Conservation (phyloP, 1,284 basidiomycete species). For the Microbotryomycetes sp. region DNA sequence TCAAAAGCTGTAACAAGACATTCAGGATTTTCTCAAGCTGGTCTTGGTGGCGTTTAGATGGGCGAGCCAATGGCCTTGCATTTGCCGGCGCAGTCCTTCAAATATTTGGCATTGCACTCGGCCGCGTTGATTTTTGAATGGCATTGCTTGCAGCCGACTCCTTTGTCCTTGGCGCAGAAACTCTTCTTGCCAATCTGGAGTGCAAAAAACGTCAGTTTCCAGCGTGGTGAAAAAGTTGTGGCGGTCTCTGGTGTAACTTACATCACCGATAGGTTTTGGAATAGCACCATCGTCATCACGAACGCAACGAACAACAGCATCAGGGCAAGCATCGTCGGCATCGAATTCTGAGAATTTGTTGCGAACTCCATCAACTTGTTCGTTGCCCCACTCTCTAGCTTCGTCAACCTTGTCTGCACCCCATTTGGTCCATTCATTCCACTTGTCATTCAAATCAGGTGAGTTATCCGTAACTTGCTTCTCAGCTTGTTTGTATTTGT, state of each 20-base stretch:
- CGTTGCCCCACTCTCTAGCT: background rate
- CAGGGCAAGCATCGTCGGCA: conserved; percentile 22
- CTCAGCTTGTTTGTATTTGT: background rate
- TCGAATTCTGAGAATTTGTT: background rate
- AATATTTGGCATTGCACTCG: conserved; percentile 29
- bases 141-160: conserved; percentile 18
- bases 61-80: conserved; percentile 23
- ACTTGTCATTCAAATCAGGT: background rate
- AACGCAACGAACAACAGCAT: conserved; percentile 24
- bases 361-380: background rate
- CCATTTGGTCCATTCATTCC: background rate
- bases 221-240: too few relatives aligned
- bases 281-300: conserved; percentile 15
- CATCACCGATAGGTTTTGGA: conserved; percentile 22
- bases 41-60: conserved; percentile 9
- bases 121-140: conserved; percentile 15
- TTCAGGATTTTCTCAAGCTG: too few relatives aligned
- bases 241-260: too few relatives aligned
- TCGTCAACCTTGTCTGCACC: background rate
- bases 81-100: conserved; percentile 17
- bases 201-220: too few relatives aligned
- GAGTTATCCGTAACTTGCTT: background rate
- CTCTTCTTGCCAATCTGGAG: conserved; percentile 27
- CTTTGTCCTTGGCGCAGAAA: conserved; percentile 13
- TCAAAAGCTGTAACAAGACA: too few relatives aligned